Evolutionary conservation across 495 filamentous ascomycete genomes (phyloP).

Genomic region (Penicillium antarcticum): DNA sequence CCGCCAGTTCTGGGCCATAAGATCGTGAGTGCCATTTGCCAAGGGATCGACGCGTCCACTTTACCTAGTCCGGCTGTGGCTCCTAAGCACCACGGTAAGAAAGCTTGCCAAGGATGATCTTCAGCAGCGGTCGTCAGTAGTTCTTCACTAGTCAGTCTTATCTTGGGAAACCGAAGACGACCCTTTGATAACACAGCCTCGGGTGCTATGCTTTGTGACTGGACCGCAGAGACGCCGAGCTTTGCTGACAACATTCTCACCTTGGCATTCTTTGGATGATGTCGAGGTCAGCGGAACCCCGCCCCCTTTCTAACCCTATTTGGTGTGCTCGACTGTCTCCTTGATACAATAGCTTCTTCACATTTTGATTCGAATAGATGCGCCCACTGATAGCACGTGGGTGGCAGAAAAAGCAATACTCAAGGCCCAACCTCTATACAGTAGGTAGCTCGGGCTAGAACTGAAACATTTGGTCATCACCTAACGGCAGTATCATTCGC

Average conservation of each 20-base stretch:
- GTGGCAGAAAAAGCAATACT: no score
- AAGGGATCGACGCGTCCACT: constrained; percentile 5
- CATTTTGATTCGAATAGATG: no score
- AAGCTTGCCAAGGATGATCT: constrained; percentile 18
- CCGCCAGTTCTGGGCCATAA: constrained; percentile 5
- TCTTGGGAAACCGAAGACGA: background rate
- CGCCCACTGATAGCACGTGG: no score
- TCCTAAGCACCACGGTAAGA: constrained; percentile 5
- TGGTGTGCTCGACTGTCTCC: no score
- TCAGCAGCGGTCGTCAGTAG: constrained; percentile 8
- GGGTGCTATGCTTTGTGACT: constrained; percentile 3
- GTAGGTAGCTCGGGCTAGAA: no score
- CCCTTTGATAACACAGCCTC: constrained; percentile 19
- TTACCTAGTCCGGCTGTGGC: constrained; percentile 2
- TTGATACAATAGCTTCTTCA: no score
- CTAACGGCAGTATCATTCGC: background rate
- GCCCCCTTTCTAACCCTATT: no score
- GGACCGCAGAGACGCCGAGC: background rate
- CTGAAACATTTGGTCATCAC: background rate
- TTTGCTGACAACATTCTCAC: background rate
- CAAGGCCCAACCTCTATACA: no score
- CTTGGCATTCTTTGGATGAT: constrained; percentile 2
- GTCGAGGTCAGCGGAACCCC: background rate
- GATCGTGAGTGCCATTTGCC: background rate
- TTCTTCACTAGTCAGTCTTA: constrained; percentile 10